Evolutionary conservation across 305 asterid genomes (phyloP).

Genomic region (Plantago coronopus): DNA sequence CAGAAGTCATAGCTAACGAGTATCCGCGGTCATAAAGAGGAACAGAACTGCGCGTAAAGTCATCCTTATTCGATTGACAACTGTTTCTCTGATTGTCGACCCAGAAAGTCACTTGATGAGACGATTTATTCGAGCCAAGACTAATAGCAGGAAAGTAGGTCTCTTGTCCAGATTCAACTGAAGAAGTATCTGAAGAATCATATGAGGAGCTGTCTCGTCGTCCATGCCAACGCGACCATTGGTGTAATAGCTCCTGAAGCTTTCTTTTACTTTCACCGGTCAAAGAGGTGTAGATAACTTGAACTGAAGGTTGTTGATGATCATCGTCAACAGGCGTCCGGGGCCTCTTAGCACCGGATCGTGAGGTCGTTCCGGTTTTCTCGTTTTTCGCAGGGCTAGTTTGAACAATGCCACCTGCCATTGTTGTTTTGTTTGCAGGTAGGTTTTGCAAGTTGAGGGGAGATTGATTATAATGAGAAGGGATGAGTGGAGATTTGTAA

Average conservation of each 20-base stretch:
- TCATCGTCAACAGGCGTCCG: slow-evolving; percentile 55
- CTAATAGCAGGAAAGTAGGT: slow-evolving; percentile 83
- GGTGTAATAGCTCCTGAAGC: slow-evolving; percentile 77
- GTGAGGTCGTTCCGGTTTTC: too few species aligned
- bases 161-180: slow-evolving; percentile 77
- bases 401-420: too few species aligned
- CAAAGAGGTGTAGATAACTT: slow-evolving; percentile 57
- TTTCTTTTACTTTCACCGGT: slow-evolving; percentile 83
- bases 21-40: slow-evolving; percentile 92
- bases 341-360: slow-evolving; percentile 81
- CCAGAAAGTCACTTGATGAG: slow-evolving; percentile 82
- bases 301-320: slow-evolving; percentile 81
- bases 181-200: too few species aligned
- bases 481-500: too few species aligned
- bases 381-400: too few species aligned
- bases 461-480: too few species aligned
- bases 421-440: too few species aligned
- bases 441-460: too few species aligned
- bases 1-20: slow-evolving; percentile 72
- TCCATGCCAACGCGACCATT: slow-evolving; percentile 93
- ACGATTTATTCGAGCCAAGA: slow-evolving; percentile 68
- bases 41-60: slow-evolving; percentile 45
- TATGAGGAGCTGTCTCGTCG: too few species aligned
- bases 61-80: slow-evolving; percentile 38
- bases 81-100: slow-evolving; percentile 51